Percentiles rank a stretch among this genome's conserved stretches.
These are phyloP conservation scores for Solanum chiquidenum DNA, from an alignment of 257 asterid genomes.

Conservation along the genomic window DNA sequence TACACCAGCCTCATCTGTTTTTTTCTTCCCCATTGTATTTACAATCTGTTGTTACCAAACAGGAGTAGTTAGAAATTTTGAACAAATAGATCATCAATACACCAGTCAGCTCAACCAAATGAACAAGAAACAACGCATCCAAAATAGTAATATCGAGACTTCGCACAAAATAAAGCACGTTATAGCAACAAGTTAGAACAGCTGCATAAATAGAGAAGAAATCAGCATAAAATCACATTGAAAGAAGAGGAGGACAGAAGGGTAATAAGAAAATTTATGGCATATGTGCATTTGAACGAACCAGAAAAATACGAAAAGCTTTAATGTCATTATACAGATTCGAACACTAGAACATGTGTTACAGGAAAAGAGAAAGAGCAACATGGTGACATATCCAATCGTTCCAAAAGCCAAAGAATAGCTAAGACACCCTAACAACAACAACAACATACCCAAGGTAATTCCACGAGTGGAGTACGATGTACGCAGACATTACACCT, in stretches of 20 bases:
- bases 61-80: neutral
- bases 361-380: neutral
- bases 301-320: neutral
- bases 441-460: neutral
- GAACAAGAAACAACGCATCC: neutral
- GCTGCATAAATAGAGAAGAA: neutral
- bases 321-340: neutral
- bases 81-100: neutral
- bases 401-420: neutral
- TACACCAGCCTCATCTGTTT: constrained; percentile 38
- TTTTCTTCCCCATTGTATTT: constrained; percentile 49
- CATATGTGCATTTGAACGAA: no score
- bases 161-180: neutral
- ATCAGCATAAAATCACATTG: neutral
- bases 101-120: neutral
- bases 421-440: neutral
- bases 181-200: neutral
- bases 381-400: neutral
- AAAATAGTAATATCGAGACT: neutral
- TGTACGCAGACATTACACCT: neutral
- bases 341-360: neutral
- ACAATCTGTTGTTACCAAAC: neutral
- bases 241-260: neutral
- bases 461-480: neutral
- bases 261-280: neutral